These are phyloP conservation scores for Epichloe gansuensis DNA, from an alignment of 2,329 filamentous ascomycete genomes.

Conservation along the genomic window DNA sequence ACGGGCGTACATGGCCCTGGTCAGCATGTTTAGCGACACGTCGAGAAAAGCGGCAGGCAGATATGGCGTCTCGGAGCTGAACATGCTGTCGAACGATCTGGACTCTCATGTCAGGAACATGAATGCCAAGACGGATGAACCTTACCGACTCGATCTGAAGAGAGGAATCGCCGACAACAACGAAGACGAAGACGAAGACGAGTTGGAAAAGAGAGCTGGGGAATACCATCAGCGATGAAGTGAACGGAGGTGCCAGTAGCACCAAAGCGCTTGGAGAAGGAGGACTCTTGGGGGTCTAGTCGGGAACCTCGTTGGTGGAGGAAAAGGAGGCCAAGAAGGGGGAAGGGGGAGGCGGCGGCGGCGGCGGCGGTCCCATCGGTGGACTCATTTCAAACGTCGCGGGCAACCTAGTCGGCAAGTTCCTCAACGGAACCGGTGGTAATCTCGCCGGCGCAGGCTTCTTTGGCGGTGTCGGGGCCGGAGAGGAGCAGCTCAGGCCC, in stretches of 20 bases:
- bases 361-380: not conserved
- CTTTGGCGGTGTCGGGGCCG: constrained; percentile 15
- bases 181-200: not conserved
- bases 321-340: not conserved
- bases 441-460: constrained; percentile 9
- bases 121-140: constrained; percentile 7
- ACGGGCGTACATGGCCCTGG: constrained; percentile 8
- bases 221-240: not conserved
- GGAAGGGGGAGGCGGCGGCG: not conserved
- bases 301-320: not conserved
- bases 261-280: not conserved
- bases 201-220: not conserved
- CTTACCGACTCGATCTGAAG: constrained; percentile 4
- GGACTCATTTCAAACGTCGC: constrained; percentile 3
- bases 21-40: constrained; percentile 9
- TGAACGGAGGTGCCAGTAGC: not conserved
- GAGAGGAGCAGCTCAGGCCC: constrained; percentile 13
- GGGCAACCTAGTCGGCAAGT: not conserved
- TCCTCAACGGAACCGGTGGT: constrained; percentile 4
- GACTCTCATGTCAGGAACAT: constrained; percentile 6
- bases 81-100: constrained; percentile 6
- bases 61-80: constrained; percentile 7
- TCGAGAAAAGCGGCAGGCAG: constrained; percentile 5
- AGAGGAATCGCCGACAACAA: not conserved
- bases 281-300: not conserved